Conservation (phyloP, 805 yeast genomes). For the Millerozyma miso region DNA sequence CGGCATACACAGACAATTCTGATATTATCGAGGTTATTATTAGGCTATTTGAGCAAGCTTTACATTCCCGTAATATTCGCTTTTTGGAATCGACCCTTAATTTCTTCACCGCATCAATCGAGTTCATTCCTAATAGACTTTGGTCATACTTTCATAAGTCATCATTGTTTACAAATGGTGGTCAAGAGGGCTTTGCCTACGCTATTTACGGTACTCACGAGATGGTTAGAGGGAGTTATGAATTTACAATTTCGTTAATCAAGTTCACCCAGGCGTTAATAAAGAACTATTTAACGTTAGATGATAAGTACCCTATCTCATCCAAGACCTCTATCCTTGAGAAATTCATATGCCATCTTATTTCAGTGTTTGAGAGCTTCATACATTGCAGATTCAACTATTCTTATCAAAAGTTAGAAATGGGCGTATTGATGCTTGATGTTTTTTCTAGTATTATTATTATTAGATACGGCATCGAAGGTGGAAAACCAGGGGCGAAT, state of each 20-base stretch:
- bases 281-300: slow-evolving; percentile 41
- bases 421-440: slow-evolving; percentile 53
- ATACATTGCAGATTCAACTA: slow-evolving; percentile 62
- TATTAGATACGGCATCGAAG: slow-evolving; percentile 53
- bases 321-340: slow-evolving; percentile 51
- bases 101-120: slow-evolving; percentile 46
- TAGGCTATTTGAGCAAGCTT: slow-evolving; percentile 62
- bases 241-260: slow-evolving; percentile 59
- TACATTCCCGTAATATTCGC: slow-evolving; percentile 49
- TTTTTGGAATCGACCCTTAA: slow-evolving; percentile 44
- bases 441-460: slow-evolving; percentile 53
- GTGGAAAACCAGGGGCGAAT: slow-evolving; percentile 23
- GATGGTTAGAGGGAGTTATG: slow-evolving; percentile 61
- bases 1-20: slow-evolving; percentile 47
- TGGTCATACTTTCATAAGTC: slow-evolving; percentile 78
- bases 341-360: slow-evolving; percentile 49
- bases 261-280: slow-evolving; percentile 52
- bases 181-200: slow-evolving; percentile 59
- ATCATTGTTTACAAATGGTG: slow-evolving; percentile 53
- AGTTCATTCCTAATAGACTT: slow-evolving; percentile 57
- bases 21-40: slow-evolving; percentile 62
- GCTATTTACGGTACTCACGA: slow-evolving; percentile 69
- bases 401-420: slow-evolving; percentile 52
- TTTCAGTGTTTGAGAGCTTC: slow-evolving; percentile 73
- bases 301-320: slow-evolving; percentile 18